Evolutionary conservation across 1,284 basidiomycete genomes (phyloP).

Genomic region (Boletus semigastroideus): DNA sequence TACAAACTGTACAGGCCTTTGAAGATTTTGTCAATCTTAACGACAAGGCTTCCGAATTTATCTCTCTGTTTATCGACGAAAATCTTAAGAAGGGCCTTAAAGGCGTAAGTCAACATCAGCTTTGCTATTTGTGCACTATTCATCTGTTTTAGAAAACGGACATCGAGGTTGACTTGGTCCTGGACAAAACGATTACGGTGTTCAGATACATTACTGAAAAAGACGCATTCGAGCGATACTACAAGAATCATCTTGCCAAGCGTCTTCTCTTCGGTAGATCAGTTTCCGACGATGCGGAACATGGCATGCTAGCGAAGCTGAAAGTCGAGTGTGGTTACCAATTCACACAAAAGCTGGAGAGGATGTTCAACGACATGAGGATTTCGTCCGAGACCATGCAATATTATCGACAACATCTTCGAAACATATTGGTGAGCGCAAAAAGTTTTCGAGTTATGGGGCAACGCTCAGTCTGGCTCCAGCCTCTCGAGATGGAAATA

Average conservation of each 20-base stretch:
- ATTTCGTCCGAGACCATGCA: slow-evolving; percentile 83
- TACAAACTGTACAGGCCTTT: slow-evolving; percentile 66
- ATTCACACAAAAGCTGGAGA: slow-evolving; percentile 97
- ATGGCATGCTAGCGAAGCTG: slow-evolving; percentile 96
- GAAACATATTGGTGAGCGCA: slow-evolving; percentile 50
- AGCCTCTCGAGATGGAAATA: slow-evolving; percentile 77
- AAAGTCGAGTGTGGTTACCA: slow-evolving; percentile 97
- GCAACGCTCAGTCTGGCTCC: slow-evolving; percentile 13
- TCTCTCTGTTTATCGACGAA: slow-evolving; percentile 97
- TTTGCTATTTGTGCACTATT: neutral
- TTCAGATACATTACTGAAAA: slow-evolving; percentile 96
- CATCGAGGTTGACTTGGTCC: slow-evolving; percentile 81
- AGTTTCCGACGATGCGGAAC: slow-evolving; percentile 96
- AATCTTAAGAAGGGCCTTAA: slow-evolving; percentile 95
- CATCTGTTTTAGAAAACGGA: slow-evolving; percentile 82
- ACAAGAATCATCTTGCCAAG: slow-evolving; percentile 94
- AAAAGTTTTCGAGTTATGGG: neutral
- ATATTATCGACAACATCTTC: slow-evolving; percentile 66
- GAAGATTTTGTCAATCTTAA: slow-evolving; percentile 92
- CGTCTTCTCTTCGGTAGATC: slow-evolving; percentile 85
- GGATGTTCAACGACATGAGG: slow-evolving; percentile 99
- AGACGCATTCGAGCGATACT: slow-evolving; percentile 98
- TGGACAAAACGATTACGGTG: slow-evolving; percentile 94
- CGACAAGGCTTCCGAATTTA: slow-evolving; percentile 88
- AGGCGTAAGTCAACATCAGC: slow-evolving; percentile 59